These are phyloP conservation scores for Ganoderma boninense DNA, from an alignment of 1,284 basidiomycete genomes.

Conservation along the genomic window DNA sequence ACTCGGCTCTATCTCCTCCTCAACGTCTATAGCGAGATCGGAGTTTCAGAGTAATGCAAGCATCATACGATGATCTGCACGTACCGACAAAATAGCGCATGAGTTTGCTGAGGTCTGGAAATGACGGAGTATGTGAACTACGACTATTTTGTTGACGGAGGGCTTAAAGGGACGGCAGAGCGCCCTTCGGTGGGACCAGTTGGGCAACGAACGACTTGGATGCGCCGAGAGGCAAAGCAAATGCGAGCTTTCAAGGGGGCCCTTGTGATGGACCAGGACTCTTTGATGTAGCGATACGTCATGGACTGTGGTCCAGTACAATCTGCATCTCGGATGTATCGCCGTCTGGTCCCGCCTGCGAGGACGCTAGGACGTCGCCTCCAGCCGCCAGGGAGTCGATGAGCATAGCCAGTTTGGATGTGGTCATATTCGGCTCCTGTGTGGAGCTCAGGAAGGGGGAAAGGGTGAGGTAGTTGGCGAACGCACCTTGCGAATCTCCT, in stretches of 20 bases:
- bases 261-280: background rate
- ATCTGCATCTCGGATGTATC: constrained; percentile 61
- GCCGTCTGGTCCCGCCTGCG: constrained; percentile 36
- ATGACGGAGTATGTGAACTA: no score
- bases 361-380: constrained; percentile 70
- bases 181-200: background rate
- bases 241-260: background rate
- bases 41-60: background rate
- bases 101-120: background rate
- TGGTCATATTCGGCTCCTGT: constrained; percentile 76
- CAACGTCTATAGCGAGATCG: background rate
- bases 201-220: background rate
- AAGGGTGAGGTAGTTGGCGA: background rate
- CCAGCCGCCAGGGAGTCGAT: constrained; percentile 83
- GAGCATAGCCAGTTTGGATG: constrained; percentile 69
- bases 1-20: background rate
- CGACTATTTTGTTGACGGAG: no score
- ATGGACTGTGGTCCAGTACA: constrained; percentile 44
- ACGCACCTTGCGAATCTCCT: constrained; percentile 76
- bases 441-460: background rate
- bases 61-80: background rate
- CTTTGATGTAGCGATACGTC: constrained; percentile 5
- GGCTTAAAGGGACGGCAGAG: background rate
- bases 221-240: background rate
- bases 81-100: background rate